Conservation (phyloP, 176 grass and related monocot genomes). For the Oryza australiensis region DNA sequence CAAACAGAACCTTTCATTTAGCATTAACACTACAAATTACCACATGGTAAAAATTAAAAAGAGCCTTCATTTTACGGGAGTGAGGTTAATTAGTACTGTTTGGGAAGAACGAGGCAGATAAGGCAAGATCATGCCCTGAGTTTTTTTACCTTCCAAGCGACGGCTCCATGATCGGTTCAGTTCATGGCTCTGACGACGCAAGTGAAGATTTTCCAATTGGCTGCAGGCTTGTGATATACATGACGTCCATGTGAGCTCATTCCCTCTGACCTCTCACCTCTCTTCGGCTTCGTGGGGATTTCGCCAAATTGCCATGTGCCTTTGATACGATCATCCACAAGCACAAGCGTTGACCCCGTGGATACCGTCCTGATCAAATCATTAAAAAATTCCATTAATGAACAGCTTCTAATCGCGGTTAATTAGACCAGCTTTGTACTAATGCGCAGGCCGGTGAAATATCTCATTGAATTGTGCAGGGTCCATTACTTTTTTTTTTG, state of each 20-base stretch:
- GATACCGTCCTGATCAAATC: not conserved
- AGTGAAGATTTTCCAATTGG: constrained; percentile 1
- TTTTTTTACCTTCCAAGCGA: constrained; percentile 41
- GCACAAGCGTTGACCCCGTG: not conserved
- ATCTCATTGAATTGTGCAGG: not conserved
- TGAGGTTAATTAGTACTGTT: not conserved
- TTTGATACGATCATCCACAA: not conserved
- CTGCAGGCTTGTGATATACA: constrained; percentile 8
- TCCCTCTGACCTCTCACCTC: not conserved
- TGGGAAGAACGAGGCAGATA: no score
- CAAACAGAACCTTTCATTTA: no score
- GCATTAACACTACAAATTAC: not conserved
- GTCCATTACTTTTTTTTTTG: not conserved
- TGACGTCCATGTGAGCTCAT: constrained; percentile 42
- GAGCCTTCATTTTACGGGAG: not conserved
- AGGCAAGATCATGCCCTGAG: not conserved
- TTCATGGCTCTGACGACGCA: not conserved
- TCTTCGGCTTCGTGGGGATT: constrained; percentile 28
- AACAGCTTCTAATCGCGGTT: constrained; percentile 12
- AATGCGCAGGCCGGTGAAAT: constrained; percentile 10
- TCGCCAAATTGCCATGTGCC: constrained; percentile 22
- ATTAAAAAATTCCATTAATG: not conserved
- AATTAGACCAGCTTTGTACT: not conserved
- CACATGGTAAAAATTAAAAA: not conserved
- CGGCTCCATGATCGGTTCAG: not conserved